phyloP scores from a whole-genome alignment of 2,329 filamentous ascomycete genomes.

The Penicillium sp. region DNA sequence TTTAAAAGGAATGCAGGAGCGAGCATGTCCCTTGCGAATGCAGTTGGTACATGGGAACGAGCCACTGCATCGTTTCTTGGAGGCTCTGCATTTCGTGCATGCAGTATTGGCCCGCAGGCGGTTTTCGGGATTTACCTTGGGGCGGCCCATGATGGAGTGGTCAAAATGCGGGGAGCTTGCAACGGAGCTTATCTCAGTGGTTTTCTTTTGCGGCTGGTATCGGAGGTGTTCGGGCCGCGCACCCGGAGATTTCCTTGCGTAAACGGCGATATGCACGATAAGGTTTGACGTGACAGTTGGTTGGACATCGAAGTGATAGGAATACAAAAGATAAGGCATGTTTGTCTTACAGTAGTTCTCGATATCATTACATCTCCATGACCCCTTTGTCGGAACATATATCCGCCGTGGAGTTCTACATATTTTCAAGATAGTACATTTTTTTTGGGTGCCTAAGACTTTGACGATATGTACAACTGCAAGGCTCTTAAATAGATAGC shows the following conservation, averaged over 20 bases:
- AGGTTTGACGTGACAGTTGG: no score
- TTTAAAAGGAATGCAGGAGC: constrained; percentile 38
- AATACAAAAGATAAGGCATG: no score
- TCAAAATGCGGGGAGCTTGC: constrained; percentile 1
- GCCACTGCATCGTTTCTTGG: constrained; percentile 55
- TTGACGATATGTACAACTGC: no score
- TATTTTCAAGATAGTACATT: no score
- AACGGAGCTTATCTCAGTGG: background rate
- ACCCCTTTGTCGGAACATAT: no score
- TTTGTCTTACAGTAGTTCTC: no score
- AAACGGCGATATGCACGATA: no score
- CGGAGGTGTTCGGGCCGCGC: constrained; percentile 9
- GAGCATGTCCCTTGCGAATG: constrained; percentile 43
- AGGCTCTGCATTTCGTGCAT: constrained; percentile 49
- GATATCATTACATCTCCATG: no score
- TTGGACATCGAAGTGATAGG: no score
- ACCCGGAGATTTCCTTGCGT: background rate
- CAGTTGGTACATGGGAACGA: constrained; percentile 52
- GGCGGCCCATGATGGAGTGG: constrained; percentile 49
- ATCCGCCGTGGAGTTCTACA: no score
- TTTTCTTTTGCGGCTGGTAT: background rate
- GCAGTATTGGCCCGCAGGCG: constrained; percentile 52
- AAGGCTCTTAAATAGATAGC: no score
- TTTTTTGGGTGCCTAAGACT: no score
- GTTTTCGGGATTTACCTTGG: constrained; percentile 51